Percentiles rank a stretch among this genome's conserved stretches.
These are phyloP conservation scores for Floccularia luteovirens DNA, from an alignment of 768 basidiomycete species.

Conservation along the genomic window DNA sequence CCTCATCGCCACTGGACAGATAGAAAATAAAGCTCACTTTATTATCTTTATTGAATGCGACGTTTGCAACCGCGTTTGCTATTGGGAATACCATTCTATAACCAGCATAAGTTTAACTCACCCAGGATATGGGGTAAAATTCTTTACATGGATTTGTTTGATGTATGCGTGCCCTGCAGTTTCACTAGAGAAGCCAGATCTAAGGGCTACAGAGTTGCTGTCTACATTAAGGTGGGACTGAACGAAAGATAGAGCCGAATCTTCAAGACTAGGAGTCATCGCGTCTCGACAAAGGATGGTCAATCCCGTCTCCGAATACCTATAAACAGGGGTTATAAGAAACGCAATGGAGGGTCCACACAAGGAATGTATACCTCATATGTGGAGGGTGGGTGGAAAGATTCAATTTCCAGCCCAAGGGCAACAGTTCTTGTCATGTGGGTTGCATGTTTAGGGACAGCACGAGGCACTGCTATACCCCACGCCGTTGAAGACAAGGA, in stretches of 20 bases:
- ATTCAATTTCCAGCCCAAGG: no score
- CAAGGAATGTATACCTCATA: no score
- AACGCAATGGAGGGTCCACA: no score
- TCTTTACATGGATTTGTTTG: constrained; percentile 17
- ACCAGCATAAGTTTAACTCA: background rate
- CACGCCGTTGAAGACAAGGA: no score
- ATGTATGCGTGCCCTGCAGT: constrained; percentile 19
- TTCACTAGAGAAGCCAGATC: constrained; percentile 17
- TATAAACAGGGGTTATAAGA: no score
- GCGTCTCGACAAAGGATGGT: background rate
- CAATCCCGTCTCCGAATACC: background rate
- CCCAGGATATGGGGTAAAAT: background rate
- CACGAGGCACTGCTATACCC: no score
- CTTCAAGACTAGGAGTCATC: constrained; percentile 7
- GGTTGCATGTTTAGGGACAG: no score
- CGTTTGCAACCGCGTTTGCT: constrained; percentile 25
- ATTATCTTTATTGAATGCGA: constrained; percentile 19
- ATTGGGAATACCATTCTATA: constrained; percentile 22
- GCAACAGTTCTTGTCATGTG: no score
- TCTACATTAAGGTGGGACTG: constrained; percentile 15
- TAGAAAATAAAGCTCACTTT: constrained; percentile 10
- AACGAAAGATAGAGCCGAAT: constrained; percentile 17
- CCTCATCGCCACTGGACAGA: no score
- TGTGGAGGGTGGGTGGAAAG: no score
- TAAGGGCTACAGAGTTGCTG: constrained; percentile 12